A percentile compares a stretch with the other conserved stretches of the same genome.
These are phyloP conservation scores for Pelargonium australe DNA, from an alignment of 441 rosid species.

Conservation along the genomic window DNA sequence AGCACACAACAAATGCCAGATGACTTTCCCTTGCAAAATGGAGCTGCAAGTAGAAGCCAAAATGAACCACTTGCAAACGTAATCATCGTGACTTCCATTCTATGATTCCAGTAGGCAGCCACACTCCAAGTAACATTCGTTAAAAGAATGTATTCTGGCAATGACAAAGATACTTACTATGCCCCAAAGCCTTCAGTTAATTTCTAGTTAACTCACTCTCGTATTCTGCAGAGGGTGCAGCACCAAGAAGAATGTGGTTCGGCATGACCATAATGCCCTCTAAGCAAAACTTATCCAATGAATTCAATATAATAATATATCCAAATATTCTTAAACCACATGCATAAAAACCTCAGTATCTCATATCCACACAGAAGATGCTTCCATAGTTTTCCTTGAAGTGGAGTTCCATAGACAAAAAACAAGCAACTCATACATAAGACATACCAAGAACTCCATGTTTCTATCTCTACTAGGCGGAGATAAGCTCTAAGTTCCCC, in stretches of 20 bases:
- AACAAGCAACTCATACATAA: conserved; percentile 39
- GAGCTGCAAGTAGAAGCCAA: conserved; percentile 9
- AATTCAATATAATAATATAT: conserved; percentile 20
- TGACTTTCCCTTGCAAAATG: background rate
- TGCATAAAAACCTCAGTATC: conserved; percentile 22
- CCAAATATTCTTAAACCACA: conserved; percentile 27
- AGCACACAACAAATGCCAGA: too few species aligned
- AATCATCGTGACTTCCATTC: conserved; percentile 7
- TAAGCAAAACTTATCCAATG: conserved; percentile 22
- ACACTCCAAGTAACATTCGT: conserved; percentile 13
- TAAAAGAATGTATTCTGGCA: conserved; percentile 9
- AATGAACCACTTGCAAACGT: conserved; percentile 20
- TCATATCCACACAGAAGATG: conserved; percentile 23
- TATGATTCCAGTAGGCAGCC: conserved; percentile 14
- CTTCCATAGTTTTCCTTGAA: conserved; percentile 30
- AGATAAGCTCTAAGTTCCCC: conserved; percentile 25
- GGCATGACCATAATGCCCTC: conserved; percentile 19
- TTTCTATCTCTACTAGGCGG: conserved; percentile 24
- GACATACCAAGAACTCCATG: conserved; percentile 31
- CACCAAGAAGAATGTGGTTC: conserved; percentile 13
- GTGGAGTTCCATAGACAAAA: conserved; percentile 29
- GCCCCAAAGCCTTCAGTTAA: conserved; percentile 22
- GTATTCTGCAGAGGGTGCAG: conserved; percentile 13
- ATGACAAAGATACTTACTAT: conserved; percentile 12
- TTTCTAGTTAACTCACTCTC: conserved; percentile 16